Evolutionary conservation across 371 early-diverging fungal genomes (phyloP), one percentile per base, ranked within the genome.

Genomic region (Syncephalastrum racemosum): DNA sequence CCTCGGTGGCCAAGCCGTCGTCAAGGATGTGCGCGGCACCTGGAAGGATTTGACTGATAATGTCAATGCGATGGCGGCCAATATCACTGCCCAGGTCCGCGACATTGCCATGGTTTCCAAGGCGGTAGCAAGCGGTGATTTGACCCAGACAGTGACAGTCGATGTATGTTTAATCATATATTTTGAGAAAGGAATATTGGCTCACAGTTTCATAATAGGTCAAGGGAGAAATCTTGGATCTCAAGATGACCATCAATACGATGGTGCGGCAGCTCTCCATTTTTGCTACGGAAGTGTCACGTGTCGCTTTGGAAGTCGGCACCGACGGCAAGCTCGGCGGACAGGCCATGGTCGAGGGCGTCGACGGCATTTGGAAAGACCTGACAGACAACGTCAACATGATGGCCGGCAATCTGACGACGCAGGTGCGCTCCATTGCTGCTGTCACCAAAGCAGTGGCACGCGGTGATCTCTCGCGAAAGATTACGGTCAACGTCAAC

Each of bases 311-410:
- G 6, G 68, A 66, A 43, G 84, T 81, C 48, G 84, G 81, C 48
- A 87, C 84, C 0, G 85, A 82, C 23, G 85, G 85, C 5, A 79
- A 73, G 46, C 71, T 87, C 0, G 85, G 86, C 41, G 87, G 79
- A 8, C 81, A 81, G 54, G 87, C 87, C 6, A 59, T 64, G 2
- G 83, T 83, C 18, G 61, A 64, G 10, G 73, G 69, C 27, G 81
- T 84, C 1, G 79, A 71, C 18, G 79, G 79, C 12, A 68, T 58
- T 2, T 79, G 80, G 80, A 70, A 61, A 43, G 64, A 70, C 8
- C 58, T 79, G 15, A 87, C 87, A 2, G 76, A 82, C 46, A 84
- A 80, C 53, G 81, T 85, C 55, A 85, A 85, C 46, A 68, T 70
- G 41, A 63, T 85, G 85, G 83, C 85, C 0, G 47, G 64, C 53